These are phyloP conservation scores for Diaporthe velutina DNA, from an alignment of 2,329 filamentous ascomycete genomes.

Conservation along the genomic window DNA sequence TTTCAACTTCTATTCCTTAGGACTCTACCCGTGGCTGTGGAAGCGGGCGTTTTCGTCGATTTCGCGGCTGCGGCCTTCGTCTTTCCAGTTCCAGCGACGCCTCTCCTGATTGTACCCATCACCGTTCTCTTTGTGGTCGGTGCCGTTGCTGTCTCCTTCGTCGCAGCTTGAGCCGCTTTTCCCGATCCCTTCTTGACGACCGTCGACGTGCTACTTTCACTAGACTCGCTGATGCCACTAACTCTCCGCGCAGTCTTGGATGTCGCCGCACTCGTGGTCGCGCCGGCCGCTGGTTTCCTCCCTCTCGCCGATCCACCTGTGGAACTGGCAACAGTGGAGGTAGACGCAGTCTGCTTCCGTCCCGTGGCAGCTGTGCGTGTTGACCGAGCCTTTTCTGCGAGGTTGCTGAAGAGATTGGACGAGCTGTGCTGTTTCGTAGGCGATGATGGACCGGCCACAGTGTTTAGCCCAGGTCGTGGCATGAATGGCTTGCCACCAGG, in stretches of 20 bases:
- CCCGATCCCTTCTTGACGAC: slow-evolving; percentile 69
- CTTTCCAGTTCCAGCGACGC: slow-evolving; percentile 57
- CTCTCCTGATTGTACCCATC: slow-evolving; percentile 67
- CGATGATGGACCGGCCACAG: slow-evolving; percentile 71
- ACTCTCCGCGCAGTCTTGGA: slow-evolving; percentile 63
- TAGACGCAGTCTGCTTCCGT: slow-evolving; percentile 43
- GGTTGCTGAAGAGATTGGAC: slow-evolving; percentile 63
- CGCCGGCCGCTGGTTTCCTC: slow-evolving; percentile 46
- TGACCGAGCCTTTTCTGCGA: slow-evolving; percentile 73
- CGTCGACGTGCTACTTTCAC: slow-evolving; percentile 74
- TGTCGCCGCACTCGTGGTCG: slow-evolving; percentile 51
- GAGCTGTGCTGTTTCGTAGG: slow-evolving; percentile 68
- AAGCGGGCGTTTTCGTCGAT: slow-evolving; percentile 50
- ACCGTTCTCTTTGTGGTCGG: slow-evolving; percentile 63
- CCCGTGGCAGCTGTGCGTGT: slow-evolving; percentile 54
- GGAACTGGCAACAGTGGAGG: slow-evolving; percentile 55
- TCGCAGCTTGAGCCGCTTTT: slow-evolving; percentile 47
- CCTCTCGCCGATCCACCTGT: slow-evolving; percentile 43
- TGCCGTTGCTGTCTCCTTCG: slow-evolving; percentile 51
- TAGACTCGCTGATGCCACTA: slow-evolving; percentile 73
- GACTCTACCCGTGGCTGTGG: slow-evolving; percentile 61
- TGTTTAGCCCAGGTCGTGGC: slow-evolving; percentile 66
- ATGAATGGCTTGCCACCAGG: slow-evolving; percentile 68
- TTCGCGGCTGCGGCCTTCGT: slow-evolving; percentile 64
- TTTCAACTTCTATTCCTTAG: slow-evolving; percentile 66